Evolutionary conservation across 2,329 filamentous ascomycete genomes (phyloP), one percentile per base, ranked within the genome.

Genomic region (Atkinsonella texensis): DNA sequence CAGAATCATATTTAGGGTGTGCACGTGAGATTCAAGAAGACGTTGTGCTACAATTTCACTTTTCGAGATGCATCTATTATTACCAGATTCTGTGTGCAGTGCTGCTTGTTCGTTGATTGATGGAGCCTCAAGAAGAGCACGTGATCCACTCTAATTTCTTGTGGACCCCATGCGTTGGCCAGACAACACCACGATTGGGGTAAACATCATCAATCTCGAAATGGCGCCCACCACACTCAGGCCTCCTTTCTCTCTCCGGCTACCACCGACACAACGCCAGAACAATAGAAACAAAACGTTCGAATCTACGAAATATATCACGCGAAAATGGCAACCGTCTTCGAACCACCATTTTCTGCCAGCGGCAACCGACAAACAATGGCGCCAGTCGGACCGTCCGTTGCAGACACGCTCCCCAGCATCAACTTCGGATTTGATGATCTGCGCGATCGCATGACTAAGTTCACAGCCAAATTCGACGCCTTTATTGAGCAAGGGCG

Each of bases 391-490:
- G 79, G 74, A 42, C 78, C 81, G 13, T 86, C 83, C 7, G 81
- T 87, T 71, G 84, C 83, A 42, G 85, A 89, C 65, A 81, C 81
- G 48, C 80, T 98, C 9, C 93, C 93, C 38, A 87, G 79, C 65
- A 87, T 95, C 68, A 89, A 95, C 69, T 97, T 98, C 67, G 89
- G 89, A 53, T 97, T 97, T 68, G 90, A 97, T 61, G 89, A 96
- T 59, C 71, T 98, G 64, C 90, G 91, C 69, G 89, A 91, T 62
- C 87, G 89, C 69, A 97, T 98, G 93, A 79, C 84, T 50, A 88
- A 87, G 56, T 98, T 98, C 66, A 96, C 87, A 0, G 78, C 81
- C 9, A 85, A 82, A 60, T 98, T 98, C 61, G 93, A 98, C 65
- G 83, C 84, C 0, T 97, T 96, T 60, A 96, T 98, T 56, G 91